Evolutionary conservation across 176 grass and related monocot genomes (phyloP).

Genomic region (Oryza nivara): DNA sequence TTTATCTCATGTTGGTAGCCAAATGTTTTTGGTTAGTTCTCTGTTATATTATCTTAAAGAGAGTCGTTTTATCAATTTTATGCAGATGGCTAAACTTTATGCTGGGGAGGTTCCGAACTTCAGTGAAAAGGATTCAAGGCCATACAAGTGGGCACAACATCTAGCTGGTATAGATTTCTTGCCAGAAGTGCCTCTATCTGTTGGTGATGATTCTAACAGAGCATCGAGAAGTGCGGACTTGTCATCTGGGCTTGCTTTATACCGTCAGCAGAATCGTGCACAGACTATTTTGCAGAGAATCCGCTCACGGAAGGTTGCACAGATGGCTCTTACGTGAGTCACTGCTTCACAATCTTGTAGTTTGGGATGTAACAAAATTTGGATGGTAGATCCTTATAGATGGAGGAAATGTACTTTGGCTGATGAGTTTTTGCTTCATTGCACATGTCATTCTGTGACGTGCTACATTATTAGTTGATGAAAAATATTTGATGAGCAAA

Average conservation of each 20-base stretch:
- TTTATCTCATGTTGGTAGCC: neutral
- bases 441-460: slow-evolving; percentile 42
- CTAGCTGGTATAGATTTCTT: slow-evolving; percentile 93
- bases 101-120: slow-evolving; percentile 70
- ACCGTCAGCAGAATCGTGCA: slow-evolving; percentile 79
- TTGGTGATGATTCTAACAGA: slow-evolving; percentile 49
- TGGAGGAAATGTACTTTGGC: slow-evolving; percentile 46
- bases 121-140: slow-evolving; percentile 72
- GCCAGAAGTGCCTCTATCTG: slow-evolving; percentile 66
- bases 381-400: slow-evolving; percentile 46
- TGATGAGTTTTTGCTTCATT: slow-evolving; percentile 48
- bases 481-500: slow-evolving; percentile 44
- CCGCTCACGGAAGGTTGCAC: slow-evolving; percentile 76
- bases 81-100: slow-evolving; percentile 87
- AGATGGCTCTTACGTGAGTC: slow-evolving; percentile 98
- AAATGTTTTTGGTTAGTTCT: slow-evolving; percentile 4
- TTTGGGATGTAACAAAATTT: slow-evolving; percentile 49
- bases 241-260: slow-evolving; percentile 67
- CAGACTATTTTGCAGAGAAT: slow-evolving; percentile 94
- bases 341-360: slow-evolving; percentile 60
- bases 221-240: slow-evolving; percentile 56
- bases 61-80: slow-evolving; percentile 29
- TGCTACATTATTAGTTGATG: slow-evolving; percentile 44
- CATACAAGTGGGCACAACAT: slow-evolving; percentile 99
- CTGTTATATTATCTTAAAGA: slow-evolving; percentile 15